These are phyloP conservation scores for Rutstroemia sp. DNA, from an alignment of 2,329 filamentous ascomycete species.

Conservation along the genomic window DNA sequence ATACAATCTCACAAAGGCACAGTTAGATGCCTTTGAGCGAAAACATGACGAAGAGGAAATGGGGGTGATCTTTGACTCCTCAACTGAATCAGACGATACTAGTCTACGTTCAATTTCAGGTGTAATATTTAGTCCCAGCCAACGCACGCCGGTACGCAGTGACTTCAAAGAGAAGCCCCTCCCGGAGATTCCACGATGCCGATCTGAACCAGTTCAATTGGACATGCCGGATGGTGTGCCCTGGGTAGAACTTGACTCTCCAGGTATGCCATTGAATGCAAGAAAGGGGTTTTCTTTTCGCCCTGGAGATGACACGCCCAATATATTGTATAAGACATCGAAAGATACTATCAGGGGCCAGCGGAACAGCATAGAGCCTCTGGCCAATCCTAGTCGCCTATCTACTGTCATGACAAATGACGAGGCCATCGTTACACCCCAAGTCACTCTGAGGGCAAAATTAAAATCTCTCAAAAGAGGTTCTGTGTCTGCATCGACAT, in stretches of 20 bases:
- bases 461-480: not conserved
- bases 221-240: not conserved
- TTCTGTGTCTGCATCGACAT: not conserved
- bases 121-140: not conserved
- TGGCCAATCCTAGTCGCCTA: not conserved
- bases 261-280: not conserved
- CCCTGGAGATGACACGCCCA: constrained; percentile 20
- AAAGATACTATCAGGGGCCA: not conserved
- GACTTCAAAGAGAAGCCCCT: constrained; percentile 14
- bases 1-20: constrained; percentile 2
- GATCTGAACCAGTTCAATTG: not conserved
- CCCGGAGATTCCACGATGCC: constrained; percentile 7
- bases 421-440: not conserved
- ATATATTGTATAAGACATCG: not conserved
- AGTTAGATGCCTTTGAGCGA: constrained; percentile 11
- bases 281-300: constrained; percentile 22
- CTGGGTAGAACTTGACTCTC: not conserved
- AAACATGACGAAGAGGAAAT: constrained; percentile 10
- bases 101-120: constrained; percentile 3
- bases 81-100: constrained; percentile 12
- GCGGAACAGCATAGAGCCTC: not conserved
- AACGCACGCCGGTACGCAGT: not conserved
- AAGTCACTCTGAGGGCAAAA: not conserved
- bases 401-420: constrained; percentile 2
- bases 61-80: constrained; percentile 14